Percentiles rank a stretch among this genome's conserved stretches.
Conservation (phyloP, 2,329 filamentous ascomycete species). For the Aspergillus hortae region DNA sequence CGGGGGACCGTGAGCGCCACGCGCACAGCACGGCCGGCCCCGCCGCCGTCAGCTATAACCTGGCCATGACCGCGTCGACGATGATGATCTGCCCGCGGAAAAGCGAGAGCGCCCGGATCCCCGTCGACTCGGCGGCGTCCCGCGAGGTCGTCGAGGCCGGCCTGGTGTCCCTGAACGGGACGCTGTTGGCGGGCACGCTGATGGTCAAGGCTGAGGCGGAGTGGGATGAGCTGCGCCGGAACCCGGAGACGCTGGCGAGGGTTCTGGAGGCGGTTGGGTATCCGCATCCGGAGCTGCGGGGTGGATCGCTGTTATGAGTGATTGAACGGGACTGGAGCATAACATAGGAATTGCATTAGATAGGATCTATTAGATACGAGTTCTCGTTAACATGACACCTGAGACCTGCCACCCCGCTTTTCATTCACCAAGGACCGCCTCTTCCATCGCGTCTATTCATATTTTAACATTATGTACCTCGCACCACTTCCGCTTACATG, state of each 20-base stretch:
- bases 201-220: constrained; percentile 57
- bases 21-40: constrained; percentile 37
- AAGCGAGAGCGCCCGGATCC: constrained; percentile 43
- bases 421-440: not conserved
- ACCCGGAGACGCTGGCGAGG: constrained; percentile 39
- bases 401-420: too few relatives aligned
- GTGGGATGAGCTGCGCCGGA: constrained; percentile 47
- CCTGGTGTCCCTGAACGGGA: constrained; percentile 54
- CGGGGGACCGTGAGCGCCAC: constrained; percentile 17
- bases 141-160: constrained; percentile 29
- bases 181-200: constrained; percentile 54
- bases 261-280: constrained; percentile 45
- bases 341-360: not conserved
- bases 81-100: constrained; percentile 55
- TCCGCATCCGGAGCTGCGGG: constrained; percentile 21
- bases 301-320: constrained; percentile 16
- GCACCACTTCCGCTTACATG: constrained; percentile 61
- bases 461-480: constrained; percentile 36
- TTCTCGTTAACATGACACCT: not conserved
- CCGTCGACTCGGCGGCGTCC: constrained; percentile 34
- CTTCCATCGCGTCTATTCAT: not conserved
- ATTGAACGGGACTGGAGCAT: not conserved
- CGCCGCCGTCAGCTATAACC: constrained; percentile 54
- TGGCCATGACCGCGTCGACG: constrained; percentile 52
- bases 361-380: not conserved